Evolutionary conservation across 768 basidiomycete species (phyloP).

Genomic region (Wakefieldia striispora): DNA sequence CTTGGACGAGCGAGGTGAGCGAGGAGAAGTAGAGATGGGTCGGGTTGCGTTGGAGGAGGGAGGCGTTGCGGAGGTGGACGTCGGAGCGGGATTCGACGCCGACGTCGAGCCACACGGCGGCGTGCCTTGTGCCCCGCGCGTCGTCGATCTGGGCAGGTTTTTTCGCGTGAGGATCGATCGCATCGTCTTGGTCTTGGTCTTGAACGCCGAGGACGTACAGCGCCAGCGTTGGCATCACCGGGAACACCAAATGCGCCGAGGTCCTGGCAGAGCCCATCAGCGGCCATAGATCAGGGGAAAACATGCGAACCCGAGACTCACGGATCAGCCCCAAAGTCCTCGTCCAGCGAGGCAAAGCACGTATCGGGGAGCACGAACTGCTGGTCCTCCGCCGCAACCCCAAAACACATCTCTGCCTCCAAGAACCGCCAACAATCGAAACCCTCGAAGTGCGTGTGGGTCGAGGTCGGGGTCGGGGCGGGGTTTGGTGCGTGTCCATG

Average conservation of each 20-base stretch:
- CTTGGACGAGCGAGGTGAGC: slow-evolving; percentile 48
- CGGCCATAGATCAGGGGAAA: neutral
- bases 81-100: slow-evolving; percentile 52
- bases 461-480: neutral
- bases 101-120: slow-evolving; percentile 40
- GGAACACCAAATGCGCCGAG: slow-evolving; percentile 52
- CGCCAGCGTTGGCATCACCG: slow-evolving; percentile 51
- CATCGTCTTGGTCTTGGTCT: slow-evolving; percentile 6
- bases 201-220: slow-evolving; percentile 48
- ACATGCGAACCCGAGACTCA: slow-evolving; percentile 15
- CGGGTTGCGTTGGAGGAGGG: slow-evolving; percentile 55
- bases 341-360: slow-evolving; percentile 54
- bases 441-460: slow-evolving; percentile 13
- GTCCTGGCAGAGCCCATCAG: slow-evolving; percentile 32
- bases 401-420: slow-evolving; percentile 52
- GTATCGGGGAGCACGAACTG: slow-evolving; percentile 55
- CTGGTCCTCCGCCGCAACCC: slow-evolving; percentile 51
- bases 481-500: too few relatives aligned
- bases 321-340: slow-evolving; percentile 37
- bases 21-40: slow-evolving; percentile 50
- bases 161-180: slow-evolving; percentile 14
- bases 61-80: slow-evolving; percentile 59
- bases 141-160: neutral
- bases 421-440: slow-evolving; percentile 48
- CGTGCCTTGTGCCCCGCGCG: slow-evolving; percentile 1